Conservation (phyloP, 202 grass and related monocot species). For the Brachypodium distachyon region DNA sequence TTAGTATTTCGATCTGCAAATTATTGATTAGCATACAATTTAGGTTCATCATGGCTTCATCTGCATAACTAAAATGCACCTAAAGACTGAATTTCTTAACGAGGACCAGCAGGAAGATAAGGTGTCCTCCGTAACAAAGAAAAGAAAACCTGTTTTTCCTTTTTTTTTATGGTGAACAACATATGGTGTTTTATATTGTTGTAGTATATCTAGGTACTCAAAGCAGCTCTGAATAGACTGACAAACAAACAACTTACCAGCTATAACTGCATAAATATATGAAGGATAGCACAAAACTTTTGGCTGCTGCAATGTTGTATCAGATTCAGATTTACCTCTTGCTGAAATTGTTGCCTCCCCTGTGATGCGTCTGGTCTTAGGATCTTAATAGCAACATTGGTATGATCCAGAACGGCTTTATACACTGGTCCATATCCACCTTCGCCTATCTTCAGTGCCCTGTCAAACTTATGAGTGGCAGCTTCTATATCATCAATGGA, state of each 20-base stretch:
- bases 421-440: constrained; percentile 95
- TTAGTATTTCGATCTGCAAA: constrained; percentile 75
- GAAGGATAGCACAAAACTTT: background rate
- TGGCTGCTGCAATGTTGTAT: background rate
- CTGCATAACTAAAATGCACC: background rate
- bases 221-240: background rate
- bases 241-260: background rate
- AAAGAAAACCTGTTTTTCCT: background rate
- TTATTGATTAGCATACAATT: background rate
- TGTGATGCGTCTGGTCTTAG: constrained; percentile 82
- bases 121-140: background rate
- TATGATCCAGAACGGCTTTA: constrained; percentile 76
- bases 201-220: background rate
- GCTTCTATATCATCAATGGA: constrained; percentile 89
- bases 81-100: background rate
- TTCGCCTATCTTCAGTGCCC: constrained; percentile 81
- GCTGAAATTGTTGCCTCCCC: constrained; percentile 91
- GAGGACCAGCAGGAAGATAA: background rate
- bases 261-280: constrained; percentile 9
- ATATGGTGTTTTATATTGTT: background rate
- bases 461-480: constrained; percentile 67
- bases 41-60: background rate
- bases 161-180: background rate
- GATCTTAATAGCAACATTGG: constrained; percentile 84
- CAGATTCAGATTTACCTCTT: constrained; percentile 55